Percentiles rank a stretch among this genome's conserved stretches.
These are phyloP conservation scores for Plantago coronopus DNA, from an alignment of 305 asterid genomes.

Conservation along the genomic window DNA sequence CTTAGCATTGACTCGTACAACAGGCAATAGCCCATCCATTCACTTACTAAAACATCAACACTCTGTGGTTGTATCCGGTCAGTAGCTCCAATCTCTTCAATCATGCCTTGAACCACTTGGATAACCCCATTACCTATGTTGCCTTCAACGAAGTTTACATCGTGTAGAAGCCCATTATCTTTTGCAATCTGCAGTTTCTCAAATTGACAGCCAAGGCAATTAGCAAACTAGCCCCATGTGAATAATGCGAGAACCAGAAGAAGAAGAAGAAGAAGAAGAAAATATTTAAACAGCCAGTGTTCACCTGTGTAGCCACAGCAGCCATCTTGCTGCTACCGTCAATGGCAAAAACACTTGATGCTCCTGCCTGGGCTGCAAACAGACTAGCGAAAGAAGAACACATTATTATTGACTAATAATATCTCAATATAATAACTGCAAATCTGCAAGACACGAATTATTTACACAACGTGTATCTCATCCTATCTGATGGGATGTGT, in stretches of 20 bases:
- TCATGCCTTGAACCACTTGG: conserved; percentile 80
- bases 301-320: conserved; percentile 75
- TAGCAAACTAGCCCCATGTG: conserved; percentile 8
- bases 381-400: conserved; percentile 47
- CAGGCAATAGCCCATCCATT: conserved; percentile 99
- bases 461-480: neutral
- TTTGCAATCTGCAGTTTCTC: conserved; percentile 57
- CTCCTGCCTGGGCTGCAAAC: conserved; percentile 96
- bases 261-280: conserved; percentile 15
- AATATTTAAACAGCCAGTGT: conserved; percentile 9
- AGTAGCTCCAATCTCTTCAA: conserved; percentile 61
- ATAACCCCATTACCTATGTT: conserved; percentile 40
- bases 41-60: conserved; percentile 78
- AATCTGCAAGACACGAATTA: neutral
- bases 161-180: conserved; percentile 48
- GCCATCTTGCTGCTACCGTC: conserved; percentile 97
- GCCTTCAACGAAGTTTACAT: conserved; percentile 16
- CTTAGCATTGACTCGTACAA: conserved; percentile 87
- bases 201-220: conserved; percentile 16
- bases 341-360: conserved; percentile 74
- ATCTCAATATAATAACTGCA: too few species aligned
- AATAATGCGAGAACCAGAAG: too few species aligned
- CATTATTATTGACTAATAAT: conserved; percentile 12
- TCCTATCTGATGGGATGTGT: neutral
- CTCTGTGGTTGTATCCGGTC: conserved; percentile 50